Evolutionary conservation across 2,329 filamentous ascomycete species (phyloP).

Genomic region (Stachybotrys echinatus): DNA sequence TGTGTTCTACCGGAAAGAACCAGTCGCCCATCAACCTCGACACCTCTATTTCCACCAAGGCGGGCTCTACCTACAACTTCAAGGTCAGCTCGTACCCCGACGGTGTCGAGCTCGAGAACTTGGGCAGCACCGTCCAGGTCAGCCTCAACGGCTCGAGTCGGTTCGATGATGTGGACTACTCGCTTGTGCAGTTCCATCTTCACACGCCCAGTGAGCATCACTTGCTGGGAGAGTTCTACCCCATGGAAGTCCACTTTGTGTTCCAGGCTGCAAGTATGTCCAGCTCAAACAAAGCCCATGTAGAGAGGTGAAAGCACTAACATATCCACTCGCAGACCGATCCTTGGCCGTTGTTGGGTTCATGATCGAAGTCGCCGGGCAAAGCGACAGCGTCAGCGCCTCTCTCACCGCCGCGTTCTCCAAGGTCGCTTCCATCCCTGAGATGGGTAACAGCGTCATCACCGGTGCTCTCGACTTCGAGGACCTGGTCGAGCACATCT

Average conservation of each 20-base stretch:
- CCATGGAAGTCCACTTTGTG: slow-evolving; percentile 36
- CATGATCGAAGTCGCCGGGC: slow-evolving; percentile 3
- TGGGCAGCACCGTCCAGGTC: slow-evolving; percentile 41
- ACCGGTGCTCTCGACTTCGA: background rate
- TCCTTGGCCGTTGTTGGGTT: slow-evolving; percentile 15
- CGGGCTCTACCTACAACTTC: slow-evolving; percentile 20
- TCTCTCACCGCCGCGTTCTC: slow-evolving; percentile 13
- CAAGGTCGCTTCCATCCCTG: slow-evolving; percentile 21
- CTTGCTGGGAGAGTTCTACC: slow-evolving; percentile 33
- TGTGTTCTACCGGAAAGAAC: slow-evolving; percentile 38
- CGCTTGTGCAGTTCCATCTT: slow-evolving; percentile 49
- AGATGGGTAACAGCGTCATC: background rate
- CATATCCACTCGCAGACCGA: background rate
- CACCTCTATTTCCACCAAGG: slow-evolving; percentile 6
- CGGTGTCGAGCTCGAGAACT: slow-evolving; percentile 37
- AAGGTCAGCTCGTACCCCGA: slow-evolving; percentile 24
- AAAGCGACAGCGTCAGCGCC: slow-evolving; percentile 3
- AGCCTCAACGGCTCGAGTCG: slow-evolving; percentile 38
- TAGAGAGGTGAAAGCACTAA: background rate
- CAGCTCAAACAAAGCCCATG: background rate
- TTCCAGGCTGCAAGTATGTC: slow-evolving; percentile 17
- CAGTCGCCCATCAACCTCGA: slow-evolving; percentile 51
- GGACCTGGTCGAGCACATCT: background rate
- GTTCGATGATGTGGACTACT: slow-evolving; percentile 30
- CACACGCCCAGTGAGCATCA: slow-evolving; percentile 53